Percentiles rank a stretch among this genome's conserved stretches.
Conservation (phyloP, 2,329 filamentous ascomycete genomes). For the Beauveria scarabaeidicola region DNA sequence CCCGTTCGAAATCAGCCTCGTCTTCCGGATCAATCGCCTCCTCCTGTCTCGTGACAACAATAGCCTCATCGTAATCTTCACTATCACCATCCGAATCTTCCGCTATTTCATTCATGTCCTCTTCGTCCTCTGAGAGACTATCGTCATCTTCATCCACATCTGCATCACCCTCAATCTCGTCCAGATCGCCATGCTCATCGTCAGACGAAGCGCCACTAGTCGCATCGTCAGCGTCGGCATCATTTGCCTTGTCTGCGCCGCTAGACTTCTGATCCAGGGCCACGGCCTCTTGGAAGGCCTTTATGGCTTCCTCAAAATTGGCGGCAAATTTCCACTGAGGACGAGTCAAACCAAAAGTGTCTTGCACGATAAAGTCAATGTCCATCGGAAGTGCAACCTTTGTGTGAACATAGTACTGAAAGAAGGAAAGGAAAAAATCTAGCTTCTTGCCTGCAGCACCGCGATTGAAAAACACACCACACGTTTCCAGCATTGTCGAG, state of each 20-base stretch:
- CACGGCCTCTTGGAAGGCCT: conserved; percentile 78
- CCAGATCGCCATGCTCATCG: conserved; percentile 62
- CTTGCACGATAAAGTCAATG: conserved; percentile 91
- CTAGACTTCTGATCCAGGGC: conserved; percentile 79
- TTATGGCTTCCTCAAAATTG: conserved; percentile 73
- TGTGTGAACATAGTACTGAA: conserved; percentile 92
- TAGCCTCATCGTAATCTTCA: conserved; percentile 69
- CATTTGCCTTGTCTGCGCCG: conserved; percentile 58
- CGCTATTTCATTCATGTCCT: conserved; percentile 46
- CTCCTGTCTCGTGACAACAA: conserved; percentile 84
- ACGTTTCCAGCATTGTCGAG: conserved; percentile 85
- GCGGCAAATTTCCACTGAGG: conserved; percentile 88
- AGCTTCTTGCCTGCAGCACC: conserved; percentile 93
- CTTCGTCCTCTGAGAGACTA: conserved; percentile 51
- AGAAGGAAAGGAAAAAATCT: conserved; percentile 93
- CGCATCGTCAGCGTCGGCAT: conserved; percentile 67
- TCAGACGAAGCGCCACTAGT: conserved; percentile 66
- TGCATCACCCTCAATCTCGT: conserved; percentile 53
- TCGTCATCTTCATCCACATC: conserved; percentile 50
- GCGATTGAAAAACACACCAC: conserved; percentile 91
- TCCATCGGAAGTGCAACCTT: conserved; percentile 92
- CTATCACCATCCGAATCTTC: conserved; percentile 45
- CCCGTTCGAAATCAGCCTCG: conserved; percentile 94
- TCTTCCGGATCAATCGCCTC: conserved; percentile 87
- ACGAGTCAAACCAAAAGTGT: conserved; percentile 74